phyloP scores from a whole-genome alignment of 441 rosid genomes.

The Euphorbia celastroides region DNA sequence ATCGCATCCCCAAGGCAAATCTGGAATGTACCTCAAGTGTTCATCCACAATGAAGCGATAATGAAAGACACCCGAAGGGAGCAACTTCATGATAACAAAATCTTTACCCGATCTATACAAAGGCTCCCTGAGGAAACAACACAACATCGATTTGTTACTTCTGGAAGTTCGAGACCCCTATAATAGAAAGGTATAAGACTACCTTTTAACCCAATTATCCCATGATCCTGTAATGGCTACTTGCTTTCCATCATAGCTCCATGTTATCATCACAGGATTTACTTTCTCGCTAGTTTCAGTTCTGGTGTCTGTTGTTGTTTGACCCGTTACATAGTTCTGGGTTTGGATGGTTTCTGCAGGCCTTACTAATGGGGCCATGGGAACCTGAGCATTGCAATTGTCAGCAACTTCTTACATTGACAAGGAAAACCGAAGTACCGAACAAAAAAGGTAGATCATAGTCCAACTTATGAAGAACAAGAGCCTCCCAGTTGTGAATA shows the following conservation, averaged over 20 bases:
- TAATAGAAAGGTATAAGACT: slow-evolving; percentile 12
- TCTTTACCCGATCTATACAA: slow-evolving; percentile 43
- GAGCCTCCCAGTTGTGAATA: background rate
- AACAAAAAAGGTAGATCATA: background rate
- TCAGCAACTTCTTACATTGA: background rate
- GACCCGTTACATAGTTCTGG: slow-evolving; percentile 14
- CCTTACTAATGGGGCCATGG: slow-evolving; percentile 21
- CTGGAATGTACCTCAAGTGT: slow-evolving; percentile 32
- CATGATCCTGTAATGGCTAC: slow-evolving; percentile 59
- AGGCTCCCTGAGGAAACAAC: slow-evolving; percentile 32
- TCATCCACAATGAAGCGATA: slow-evolving; percentile 51
- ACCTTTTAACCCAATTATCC: slow-evolving; percentile 52
- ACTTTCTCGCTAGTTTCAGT: slow-evolving; percentile 21
- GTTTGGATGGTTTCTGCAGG: slow-evolving; percentile 20
- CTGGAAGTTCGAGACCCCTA: background rate
- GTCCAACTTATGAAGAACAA: background rate
- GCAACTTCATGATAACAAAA: slow-evolving; percentile 42
- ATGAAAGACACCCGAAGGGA: slow-evolving; percentile 50
- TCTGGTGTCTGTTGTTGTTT: slow-evolving; percentile 16
- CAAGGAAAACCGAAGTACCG: background rate
- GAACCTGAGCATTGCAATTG: slow-evolving; percentile 24
- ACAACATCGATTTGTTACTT: background rate
- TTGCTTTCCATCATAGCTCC: slow-evolving; percentile 53
- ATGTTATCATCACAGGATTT: slow-evolving; percentile 39
- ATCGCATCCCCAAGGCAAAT: slow-evolving; percentile 45